Evolutionary conservation across 176 grass and related monocot genomes (phyloP).

Genomic region (Puya raimondii): DNA sequence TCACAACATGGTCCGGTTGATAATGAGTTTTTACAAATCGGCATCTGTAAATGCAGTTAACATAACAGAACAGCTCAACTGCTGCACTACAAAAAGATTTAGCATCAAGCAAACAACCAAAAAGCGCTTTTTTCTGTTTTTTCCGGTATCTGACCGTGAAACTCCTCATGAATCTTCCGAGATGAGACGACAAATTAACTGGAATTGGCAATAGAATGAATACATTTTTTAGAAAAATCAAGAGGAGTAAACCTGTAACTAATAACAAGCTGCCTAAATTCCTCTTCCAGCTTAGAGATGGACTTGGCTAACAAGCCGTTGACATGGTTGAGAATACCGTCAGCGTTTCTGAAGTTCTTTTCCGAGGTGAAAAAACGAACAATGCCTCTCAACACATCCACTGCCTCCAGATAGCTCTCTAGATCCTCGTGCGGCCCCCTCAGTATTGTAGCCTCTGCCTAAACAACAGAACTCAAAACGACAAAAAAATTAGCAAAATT

Average conservation of each 20-base stretch:
- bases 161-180: too few relatives aligned
- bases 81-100: too few relatives aligned
- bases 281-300: conserved; percentile 68
- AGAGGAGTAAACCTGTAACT: conserved; percentile 41
- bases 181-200: too few relatives aligned
- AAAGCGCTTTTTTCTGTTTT: too few relatives aligned
- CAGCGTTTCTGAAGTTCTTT: conserved; percentile 66
- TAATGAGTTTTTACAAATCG: too few relatives aligned
- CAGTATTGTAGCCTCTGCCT: conserved; percentile 72
- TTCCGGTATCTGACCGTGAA: too few relatives aligned
- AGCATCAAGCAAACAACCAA: too few relatives aligned
- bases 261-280: conserved; percentile 68
- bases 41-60: too few relatives aligned
- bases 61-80: too few relatives aligned
- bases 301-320: conserved; percentile 63
- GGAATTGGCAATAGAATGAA: not conserved
- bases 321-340: conserved; percentile 55
- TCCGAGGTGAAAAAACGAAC: conserved; percentile 55
- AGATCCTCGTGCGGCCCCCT: conserved; percentile 90
- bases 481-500: not conserved
- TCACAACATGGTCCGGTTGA: too few relatives aligned
- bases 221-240: not conserved
- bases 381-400: conserved; percentile 67
- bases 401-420: conserved; percentile 70
- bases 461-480: not conserved